phyloP scores from a whole-genome alignment of 495 filamentous ascomycete species.

The Podospora appendiculata region DNA sequence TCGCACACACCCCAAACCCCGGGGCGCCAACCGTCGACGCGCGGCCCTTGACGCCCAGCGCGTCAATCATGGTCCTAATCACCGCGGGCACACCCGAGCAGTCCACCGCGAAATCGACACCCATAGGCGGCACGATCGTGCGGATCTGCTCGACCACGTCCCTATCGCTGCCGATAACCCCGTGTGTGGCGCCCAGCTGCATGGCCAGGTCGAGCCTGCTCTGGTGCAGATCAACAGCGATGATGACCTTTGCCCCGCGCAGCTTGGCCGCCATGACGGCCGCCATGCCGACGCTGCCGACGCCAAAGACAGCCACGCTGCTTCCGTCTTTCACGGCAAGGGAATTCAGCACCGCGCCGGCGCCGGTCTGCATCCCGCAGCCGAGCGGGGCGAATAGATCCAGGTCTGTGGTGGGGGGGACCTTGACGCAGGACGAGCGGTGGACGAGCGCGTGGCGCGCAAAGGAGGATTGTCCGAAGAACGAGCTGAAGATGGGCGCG shows the following conservation, averaged over 20 bases:
- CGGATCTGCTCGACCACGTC: slow-evolving; percentile 22
- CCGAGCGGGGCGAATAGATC: slow-evolving; percentile 34
- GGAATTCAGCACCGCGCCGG: slow-evolving; percentile 36
- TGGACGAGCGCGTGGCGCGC: slow-evolving; percentile 30
- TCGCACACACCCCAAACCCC: slow-evolving; percentile 14
- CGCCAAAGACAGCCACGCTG: slow-evolving; percentile 62
- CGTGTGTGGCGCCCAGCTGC: slow-evolving; percentile 47
- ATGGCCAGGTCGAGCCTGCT: slow-evolving; percentile 52
- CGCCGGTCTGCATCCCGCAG: slow-evolving; percentile 40
- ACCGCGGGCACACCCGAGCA: slow-evolving; percentile 30
- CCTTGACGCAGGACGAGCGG: slow-evolving; percentile 21
- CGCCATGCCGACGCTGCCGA: slow-evolving; percentile 64
- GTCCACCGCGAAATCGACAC: slow-evolving; percentile 32
- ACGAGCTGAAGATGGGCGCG: slow-evolving; percentile 55
- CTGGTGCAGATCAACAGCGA: slow-evolving; percentile 58
- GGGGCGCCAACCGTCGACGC: slow-evolving; percentile 38
- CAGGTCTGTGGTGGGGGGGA: slow-evolving; percentile 18
- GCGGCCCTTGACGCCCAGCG: slow-evolving; percentile 27
- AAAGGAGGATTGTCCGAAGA: slow-evolving; percentile 45
- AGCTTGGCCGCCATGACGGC: slow-evolving; percentile 37
- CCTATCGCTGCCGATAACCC: slow-evolving; percentile 14
- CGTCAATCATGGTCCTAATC: slow-evolving; percentile 24
- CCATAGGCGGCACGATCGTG: slow-evolving; percentile 18
- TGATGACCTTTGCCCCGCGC: slow-evolving; percentile 28
- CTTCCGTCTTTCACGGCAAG: slow-evolving; percentile 44